Percentiles rank a stretch among this genome's conserved stretches.
Conservation (phyloP, 2,329 filamentous ascomycete species). For the Fusarium nurragi region DNA sequence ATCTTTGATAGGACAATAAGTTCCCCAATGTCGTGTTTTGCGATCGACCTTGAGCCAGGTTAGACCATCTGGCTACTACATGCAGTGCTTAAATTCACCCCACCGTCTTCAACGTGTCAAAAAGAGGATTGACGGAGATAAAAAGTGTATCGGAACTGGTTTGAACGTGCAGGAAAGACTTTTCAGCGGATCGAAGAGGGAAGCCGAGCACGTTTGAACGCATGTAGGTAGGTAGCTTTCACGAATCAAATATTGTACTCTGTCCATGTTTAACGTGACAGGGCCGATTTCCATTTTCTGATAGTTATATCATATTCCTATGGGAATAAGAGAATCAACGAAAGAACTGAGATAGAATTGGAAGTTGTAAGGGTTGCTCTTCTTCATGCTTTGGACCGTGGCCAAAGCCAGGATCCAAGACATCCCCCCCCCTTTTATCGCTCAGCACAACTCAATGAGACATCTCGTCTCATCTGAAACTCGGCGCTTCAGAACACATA, state of each 20-base stretch:
- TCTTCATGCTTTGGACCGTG: background rate
- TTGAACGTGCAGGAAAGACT: background rate
- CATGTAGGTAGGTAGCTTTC: background rate
- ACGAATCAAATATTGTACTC: background rate
- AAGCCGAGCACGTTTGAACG: background rate
- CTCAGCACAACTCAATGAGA: conserved; percentile 13
- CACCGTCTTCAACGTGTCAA: background rate
- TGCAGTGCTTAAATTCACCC: background rate
- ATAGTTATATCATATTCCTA: background rate
- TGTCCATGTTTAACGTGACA: background rate
- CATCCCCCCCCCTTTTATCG: conserved; percentile 19
- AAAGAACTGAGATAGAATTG: background rate
- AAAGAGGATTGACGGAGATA: background rate
- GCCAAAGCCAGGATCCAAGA: conserved; percentile 9
- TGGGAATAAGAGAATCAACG: background rate
- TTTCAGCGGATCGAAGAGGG: background rate
- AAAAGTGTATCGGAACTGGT: background rate
- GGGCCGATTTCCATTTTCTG: background rate
- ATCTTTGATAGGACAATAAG: background rate
- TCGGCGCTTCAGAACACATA: conserved; percentile 2
- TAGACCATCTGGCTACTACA: background rate
- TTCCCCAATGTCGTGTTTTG: background rate
- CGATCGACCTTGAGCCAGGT: background rate
- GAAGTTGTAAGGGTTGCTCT: background rate
- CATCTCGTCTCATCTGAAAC: conserved; percentile 9